Conservation (phyloP, 2,329 filamentous ascomycete species). For the Emmonsia crescens region DNA sequence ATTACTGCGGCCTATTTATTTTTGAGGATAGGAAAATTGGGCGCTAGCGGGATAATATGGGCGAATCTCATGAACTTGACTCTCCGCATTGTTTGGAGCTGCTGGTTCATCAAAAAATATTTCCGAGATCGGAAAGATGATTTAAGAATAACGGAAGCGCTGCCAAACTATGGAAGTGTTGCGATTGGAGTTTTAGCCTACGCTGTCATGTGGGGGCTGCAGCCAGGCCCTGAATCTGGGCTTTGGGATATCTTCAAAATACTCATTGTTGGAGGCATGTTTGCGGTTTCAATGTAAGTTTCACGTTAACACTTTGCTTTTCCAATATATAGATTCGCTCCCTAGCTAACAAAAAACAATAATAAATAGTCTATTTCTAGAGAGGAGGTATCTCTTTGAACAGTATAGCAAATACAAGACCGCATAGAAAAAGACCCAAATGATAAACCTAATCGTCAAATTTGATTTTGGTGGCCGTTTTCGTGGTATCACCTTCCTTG, state of each 20-base stretch:
- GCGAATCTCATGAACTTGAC: slow-evolving; percentile 88
- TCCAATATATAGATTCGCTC: not conserved
- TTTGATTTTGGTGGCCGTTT: slow-evolving; percentile 82
- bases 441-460: slow-evolving; percentile 51
- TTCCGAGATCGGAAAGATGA: slow-evolving; percentile 39
- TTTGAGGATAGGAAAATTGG: slow-evolving; percentile 56
- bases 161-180: slow-evolving; percentile 37
- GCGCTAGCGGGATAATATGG: slow-evolving; percentile 68
- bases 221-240: slow-evolving; percentile 9
- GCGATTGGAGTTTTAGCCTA: slow-evolving; percentile 37
- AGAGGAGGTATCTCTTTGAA: slow-evolving; percentile 21
- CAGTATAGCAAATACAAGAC: slow-evolving; percentile 13
- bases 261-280: slow-evolving; percentile 40
- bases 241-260: slow-evolving; percentile 34
- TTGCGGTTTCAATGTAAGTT: slow-evolving; percentile 52
- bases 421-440: slow-evolving; percentile 13
- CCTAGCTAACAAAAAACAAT: slow-evolving; percentile 2
- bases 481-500: slow-evolving; percentile 75
- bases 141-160: slow-evolving; percentile 34
- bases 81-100: slow-evolving; percentile 73
- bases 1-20: slow-evolving; percentile 63
- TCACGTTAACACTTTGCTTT: slow-evolving; percentile 5
- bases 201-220: slow-evolving; percentile 28
- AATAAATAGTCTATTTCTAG: slow-evolving; percentile 24
- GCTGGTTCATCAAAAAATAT: slow-evolving; percentile 57